Evolutionary conservation across 2,329 filamentous ascomycete genomes (phyloP).

Genomic region (Trichoderma atrobrunneum): DNA sequence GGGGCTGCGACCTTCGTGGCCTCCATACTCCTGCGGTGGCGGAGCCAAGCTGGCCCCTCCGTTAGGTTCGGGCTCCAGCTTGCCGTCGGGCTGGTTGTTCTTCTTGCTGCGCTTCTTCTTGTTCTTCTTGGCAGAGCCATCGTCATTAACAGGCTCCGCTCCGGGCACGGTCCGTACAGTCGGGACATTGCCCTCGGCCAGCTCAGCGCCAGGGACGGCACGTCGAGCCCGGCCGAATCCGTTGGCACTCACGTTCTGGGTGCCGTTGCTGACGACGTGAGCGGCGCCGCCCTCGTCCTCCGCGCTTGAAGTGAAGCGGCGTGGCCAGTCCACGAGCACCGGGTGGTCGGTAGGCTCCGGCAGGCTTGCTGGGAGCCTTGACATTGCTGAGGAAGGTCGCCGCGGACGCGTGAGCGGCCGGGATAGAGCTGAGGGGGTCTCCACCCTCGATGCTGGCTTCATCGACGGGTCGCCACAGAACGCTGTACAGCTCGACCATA

Average conservation of each 20-base stretch:
- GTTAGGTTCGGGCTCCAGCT: constrained; percentile 44
- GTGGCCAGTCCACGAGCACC: constrained; percentile 87
- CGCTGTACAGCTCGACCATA: constrained; percentile 90
- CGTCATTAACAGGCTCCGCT: constrained; percentile 61
- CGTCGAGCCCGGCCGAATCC: constrained; percentile 77
- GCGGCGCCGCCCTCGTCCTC: constrained; percentile 95
- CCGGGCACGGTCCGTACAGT: constrained; percentile 65
- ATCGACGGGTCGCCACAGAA: constrained; percentile 78
- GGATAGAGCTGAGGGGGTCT: constrained; percentile 72
- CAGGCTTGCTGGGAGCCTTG: constrained; percentile 94
- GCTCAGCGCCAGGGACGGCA: constrained; percentile 83
- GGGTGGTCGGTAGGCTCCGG: constrained; percentile 93
- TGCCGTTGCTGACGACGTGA: constrained; percentile 75
- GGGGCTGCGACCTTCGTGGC: constrained; percentile 60
- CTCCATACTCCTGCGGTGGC: constrained; percentile 40
- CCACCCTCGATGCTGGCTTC: constrained; percentile 56
- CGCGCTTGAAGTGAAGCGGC: constrained; percentile 92
- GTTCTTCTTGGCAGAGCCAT: constrained; percentile 92
- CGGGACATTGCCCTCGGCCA: constrained; percentile 63
- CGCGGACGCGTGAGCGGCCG: constrained; percentile 78
- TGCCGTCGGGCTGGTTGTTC: constrained; percentile 72
- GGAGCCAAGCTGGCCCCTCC: constrained; percentile 48
- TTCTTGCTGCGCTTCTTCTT: constrained; percentile 98
- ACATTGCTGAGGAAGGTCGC: constrained; percentile 76
- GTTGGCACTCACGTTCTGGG: constrained; percentile 66